Base-by-base conservation (phyloP, 1,284 basidiomycete species). In the Rhodotorula sp. region DNA sequence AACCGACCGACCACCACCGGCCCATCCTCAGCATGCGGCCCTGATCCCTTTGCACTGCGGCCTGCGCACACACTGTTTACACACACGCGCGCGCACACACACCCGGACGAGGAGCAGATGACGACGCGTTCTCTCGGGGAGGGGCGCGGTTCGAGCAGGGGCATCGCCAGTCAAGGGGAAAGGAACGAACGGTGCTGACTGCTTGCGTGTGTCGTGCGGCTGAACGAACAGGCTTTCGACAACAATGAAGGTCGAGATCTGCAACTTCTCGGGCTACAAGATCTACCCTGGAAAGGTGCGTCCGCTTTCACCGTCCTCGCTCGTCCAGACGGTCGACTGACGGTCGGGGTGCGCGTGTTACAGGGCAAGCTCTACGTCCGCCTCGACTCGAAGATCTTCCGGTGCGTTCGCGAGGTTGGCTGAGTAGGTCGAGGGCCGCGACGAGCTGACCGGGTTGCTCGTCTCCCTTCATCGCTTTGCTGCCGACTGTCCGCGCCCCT, bases 221-320 rank as follows among this genome's bases (percentile, higher is more conserved):
- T 39, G 39, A 17, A 44, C 9, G 39, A 44, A 44, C 58, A 70
- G 68, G 59, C 68, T 59, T 52, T 54, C 68, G 68, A 62, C 68
- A 70, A 70, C 57, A 46, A 84, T 94, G 94, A 95, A 95, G 88
- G 88, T 94, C 85, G 94, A 97, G 84, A 90, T 92, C 84, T 94
- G 95, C 86, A 89, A 89, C 75, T 96, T 96, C 86, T 94, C 92
- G 79, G 91, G 92, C 79, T 92, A 86, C 87, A 90, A 90, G 82
- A 94, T 97, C 86, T 97, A 96, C 88, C 94, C 94, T 78, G 88
- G 87, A 83, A 93, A 90, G 90, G 94, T 70, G 8, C 39, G 66
- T 51, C 27, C 7, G 20, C 29, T 5, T 2, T 53, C 36, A 10
- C 5, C 30, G 11, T 36, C 44, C 63, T 20, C 27, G 46, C 44